phyloP scores from a whole-genome alignment of 805 yeast species.

The Zygosaccharomyces rouxii region DNA sequence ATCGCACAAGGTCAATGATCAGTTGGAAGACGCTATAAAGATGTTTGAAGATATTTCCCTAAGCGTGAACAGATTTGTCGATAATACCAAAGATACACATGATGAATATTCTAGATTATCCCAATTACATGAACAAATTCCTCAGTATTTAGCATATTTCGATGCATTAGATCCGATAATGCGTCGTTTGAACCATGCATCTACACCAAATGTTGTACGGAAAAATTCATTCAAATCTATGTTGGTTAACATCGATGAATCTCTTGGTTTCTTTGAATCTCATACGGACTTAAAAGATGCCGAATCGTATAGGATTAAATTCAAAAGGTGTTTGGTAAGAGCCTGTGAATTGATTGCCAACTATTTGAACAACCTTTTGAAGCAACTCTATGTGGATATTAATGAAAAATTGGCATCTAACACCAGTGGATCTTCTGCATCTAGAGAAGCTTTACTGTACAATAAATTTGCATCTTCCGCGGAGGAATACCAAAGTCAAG shows the following conservation, averaged over 20 bases:
- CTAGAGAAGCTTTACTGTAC: slow-evolving; percentile 61
- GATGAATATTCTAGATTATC: slow-evolving; percentile 46
- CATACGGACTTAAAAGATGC: slow-evolving; percentile 63
- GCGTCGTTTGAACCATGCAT: slow-evolving; percentile 62
- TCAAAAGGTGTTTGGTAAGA: slow-evolving; percentile 78
- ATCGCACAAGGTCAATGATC: slow-evolving; percentile 33
- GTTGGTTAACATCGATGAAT: slow-evolving; percentile 57
- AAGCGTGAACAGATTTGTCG: slow-evolving; percentile 38
- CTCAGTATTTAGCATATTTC: slow-evolving; percentile 56
- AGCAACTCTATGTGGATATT: slow-evolving; percentile 33
- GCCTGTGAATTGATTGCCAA: slow-evolving; percentile 71
- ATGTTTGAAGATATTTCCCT: slow-evolving; percentile 32
- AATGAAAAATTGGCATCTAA: slow-evolving; percentile 21
- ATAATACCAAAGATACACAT: slow-evolving; percentile 44
- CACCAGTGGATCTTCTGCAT: slow-evolving; percentile 33
- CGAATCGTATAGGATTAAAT: slow-evolving; percentile 63
- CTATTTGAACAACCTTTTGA: slow-evolving; percentile 46
- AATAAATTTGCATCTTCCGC: slow-evolving; percentile 54
- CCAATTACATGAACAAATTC: slow-evolving; percentile 52
- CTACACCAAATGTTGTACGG: slow-evolving; percentile 57
- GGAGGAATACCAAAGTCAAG: slow-evolving; percentile 37
- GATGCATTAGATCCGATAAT: slow-evolving; percentile 69
- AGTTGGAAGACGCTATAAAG: slow-evolving; percentile 30
- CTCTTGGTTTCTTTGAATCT: slow-evolving; percentile 54
- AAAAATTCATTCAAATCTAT: slow-evolving; percentile 51